Evolutionary conservation across 139 green algal species (phyloP).

Genomic region (Monoraphidium neglectum): DNA sequence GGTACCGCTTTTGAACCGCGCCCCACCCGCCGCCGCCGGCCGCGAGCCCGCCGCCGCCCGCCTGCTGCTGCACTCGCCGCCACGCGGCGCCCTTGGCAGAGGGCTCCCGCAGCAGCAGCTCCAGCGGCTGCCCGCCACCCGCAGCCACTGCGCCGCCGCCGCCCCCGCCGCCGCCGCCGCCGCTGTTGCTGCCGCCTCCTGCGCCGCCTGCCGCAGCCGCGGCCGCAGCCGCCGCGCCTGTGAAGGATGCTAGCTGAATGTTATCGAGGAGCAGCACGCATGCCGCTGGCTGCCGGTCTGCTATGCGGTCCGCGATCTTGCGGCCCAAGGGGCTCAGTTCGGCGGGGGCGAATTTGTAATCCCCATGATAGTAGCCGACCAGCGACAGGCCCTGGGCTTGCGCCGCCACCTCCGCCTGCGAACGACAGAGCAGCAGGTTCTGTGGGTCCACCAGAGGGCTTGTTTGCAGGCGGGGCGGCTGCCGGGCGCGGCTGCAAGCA

Average conservation of each 20-base stretch:
- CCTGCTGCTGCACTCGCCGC: background rate
- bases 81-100: background rate
- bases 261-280: conserved; percentile 26
- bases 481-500: no score
- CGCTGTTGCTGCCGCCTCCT: background rate
- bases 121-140: background rate
- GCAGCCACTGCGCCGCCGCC: conserved; percentile 1
- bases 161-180: conserved; percentile 8
- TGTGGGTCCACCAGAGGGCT: no score
- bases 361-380: conserved; percentile 80
- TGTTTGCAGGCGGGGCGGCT: no score
- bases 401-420: conserved; percentile 44
- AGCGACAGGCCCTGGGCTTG: conserved; percentile 44
- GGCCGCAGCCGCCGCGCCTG: background rate
- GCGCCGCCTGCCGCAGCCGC: background rate
- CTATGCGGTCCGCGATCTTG: conserved; percentile 29
- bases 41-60: background rate
- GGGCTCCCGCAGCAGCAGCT: conserved; percentile 16
- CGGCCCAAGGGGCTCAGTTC: conserved; percentile 19
- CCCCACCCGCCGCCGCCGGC: conserved; percentile 3
- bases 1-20: conserved; percentile 11
- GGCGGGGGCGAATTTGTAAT: conserved; percentile 48
- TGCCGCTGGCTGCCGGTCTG: conserved; percentile 9
- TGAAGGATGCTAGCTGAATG: conserved; percentile 16
- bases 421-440: no score